phyloP scores from a whole-genome alignment of 176 grass and related monocot species.

The Urochloa ruziziensis region DNA sequence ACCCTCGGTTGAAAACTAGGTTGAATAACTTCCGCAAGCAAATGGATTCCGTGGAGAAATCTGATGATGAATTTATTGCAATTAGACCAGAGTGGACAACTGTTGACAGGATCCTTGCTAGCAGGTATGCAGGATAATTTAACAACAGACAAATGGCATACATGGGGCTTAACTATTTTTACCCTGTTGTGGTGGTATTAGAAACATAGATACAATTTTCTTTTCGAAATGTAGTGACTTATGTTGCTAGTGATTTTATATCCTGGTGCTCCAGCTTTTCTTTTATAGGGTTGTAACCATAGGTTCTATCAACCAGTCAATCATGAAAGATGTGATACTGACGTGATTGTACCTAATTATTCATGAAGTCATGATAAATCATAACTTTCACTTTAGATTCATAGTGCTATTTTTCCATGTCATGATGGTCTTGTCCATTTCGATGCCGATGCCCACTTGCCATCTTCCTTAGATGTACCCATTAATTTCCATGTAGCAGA shows the following conservation, averaged over 20 bases:
- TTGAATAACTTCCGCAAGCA: constrained; percentile 85
- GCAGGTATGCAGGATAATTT: constrained; percentile 55
- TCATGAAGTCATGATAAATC: neutral
- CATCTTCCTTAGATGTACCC: constrained; percentile 21
- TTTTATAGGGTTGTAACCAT: no score
- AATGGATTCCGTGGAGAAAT: constrained; percentile 60
- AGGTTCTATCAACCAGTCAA: neutral
- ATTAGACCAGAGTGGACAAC: constrained; percentile 95
- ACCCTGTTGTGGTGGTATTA: neutral
- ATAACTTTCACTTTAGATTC: constrained; percentile 12
- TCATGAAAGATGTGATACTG: constrained; percentile 7
- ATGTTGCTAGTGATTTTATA: neutral
- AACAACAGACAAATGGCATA: constrained; percentile 5
- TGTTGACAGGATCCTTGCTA: constrained; percentile 82
- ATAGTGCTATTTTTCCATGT: constrained; percentile 5
- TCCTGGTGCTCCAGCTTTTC: constrained; percentile 3
- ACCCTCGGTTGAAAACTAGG: constrained; percentile 86
- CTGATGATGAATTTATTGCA: constrained; percentile 81
- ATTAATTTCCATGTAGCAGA: constrained; percentile 18
- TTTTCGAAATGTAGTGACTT: constrained; percentile 9
- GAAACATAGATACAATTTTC: neutral
- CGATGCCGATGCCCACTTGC: neutral
- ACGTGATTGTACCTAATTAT: neutral
- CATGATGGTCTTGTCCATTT: constrained; percentile 12
- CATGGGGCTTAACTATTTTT: constrained; percentile 11